Conservation (phyloP, 306 rosid species). For the Crataegus laevigata region DNA sequence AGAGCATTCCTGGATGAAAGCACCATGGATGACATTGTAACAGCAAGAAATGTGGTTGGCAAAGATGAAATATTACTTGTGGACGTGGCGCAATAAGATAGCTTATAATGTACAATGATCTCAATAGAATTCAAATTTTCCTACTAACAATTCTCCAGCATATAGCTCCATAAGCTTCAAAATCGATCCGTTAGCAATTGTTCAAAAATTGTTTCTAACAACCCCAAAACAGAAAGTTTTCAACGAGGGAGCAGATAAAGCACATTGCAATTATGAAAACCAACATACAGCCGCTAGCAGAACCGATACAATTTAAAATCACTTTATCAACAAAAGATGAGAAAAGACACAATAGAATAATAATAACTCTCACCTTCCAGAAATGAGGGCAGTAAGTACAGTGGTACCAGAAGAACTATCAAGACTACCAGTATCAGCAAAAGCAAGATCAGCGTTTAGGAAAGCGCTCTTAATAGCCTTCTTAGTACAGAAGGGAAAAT, state of each 20-base stretch:
- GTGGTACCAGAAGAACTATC: constrained; percentile 35
- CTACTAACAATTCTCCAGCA: neutral
- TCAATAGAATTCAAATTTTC: neutral
- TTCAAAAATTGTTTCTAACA: neutral
- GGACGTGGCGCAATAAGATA: neutral
- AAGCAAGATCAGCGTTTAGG: constrained; percentile 26
- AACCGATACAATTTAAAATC: neutral
- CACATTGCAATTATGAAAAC: neutral
- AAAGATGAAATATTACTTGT: neutral
- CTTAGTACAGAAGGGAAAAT: constrained; percentile 21
- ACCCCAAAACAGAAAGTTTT: neutral
- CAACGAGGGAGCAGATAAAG: neutral
- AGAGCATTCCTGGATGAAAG: neutral
- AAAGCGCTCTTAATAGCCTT: constrained; percentile 27
- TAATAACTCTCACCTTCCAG: constrained; percentile 21
- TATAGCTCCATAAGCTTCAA: neutral
- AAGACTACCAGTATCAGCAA: constrained; percentile 26
- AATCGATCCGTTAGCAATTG: neutral
- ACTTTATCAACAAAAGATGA: neutral
- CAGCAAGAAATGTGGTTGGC: neutral
- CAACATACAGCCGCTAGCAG: neutral
- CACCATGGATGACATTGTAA: neutral
- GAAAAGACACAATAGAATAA: neutral
- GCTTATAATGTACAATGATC: neutral
- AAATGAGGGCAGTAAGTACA: constrained; percentile 27